Conservation (phyloP, 805 yeast genomes). For the Ogataea nakhonphanomensis region DNA sequence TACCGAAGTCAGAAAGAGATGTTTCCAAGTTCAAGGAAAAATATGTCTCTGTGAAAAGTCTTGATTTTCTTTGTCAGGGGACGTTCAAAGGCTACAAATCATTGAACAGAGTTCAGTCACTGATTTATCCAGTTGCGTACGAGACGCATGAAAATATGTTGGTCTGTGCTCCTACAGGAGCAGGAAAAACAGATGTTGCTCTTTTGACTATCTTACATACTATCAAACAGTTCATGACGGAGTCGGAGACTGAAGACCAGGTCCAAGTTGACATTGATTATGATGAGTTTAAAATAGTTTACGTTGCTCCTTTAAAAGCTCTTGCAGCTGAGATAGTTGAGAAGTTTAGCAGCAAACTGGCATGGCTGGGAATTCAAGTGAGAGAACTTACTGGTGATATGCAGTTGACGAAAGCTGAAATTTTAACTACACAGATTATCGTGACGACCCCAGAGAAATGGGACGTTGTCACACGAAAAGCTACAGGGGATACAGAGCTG, state of each 20-base stretch:
- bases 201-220: conserved; percentile 75
- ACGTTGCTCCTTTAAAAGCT: conserved; percentile 92
- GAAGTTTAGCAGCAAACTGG: conserved; percentile 71
- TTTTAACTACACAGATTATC: conserved; percentile 75
- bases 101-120: conserved; percentile 82
- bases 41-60: conserved; percentile 53
- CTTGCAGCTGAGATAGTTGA: conserved; percentile 96
- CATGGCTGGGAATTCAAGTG: conserved; percentile 84
- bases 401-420: conserved; percentile 83
- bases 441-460: conserved; percentile 96
- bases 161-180: conserved; percentile 97
- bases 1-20: conserved; percentile 66
- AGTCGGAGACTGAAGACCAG: conserved; percentile 44
- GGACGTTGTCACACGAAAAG: conserved; percentile 96
- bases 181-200: conserved; percentile 96
- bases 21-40: conserved; percentile 41
- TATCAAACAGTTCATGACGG: conserved; percentile 64
- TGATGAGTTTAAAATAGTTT: conserved; percentile 84
- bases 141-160: conserved; percentile 92
- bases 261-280: conserved; percentile 64
- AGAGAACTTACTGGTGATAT: conserved; percentile 93
- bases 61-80: conserved; percentile 78
- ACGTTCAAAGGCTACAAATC: conserved; percentile 78
- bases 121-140: conserved; percentile 90
- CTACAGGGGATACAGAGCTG: conserved; percentile 81